phyloP scores from a whole-genome alignment of 176 grass and related monocot genomes.

The Echinochloa phyllopogon region DNA sequence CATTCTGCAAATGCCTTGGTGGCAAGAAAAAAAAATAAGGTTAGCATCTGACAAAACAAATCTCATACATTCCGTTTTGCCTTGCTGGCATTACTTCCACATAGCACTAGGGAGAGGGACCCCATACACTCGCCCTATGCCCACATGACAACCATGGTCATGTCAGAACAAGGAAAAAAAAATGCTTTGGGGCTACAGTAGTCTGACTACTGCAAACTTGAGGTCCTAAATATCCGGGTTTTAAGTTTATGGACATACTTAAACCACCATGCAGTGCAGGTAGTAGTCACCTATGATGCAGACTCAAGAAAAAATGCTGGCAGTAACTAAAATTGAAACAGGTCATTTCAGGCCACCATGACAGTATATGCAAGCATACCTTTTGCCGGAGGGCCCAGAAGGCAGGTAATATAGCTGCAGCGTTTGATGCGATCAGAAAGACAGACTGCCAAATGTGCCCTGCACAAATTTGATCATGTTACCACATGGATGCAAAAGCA shows the following conservation, averaged over 20 bases:
- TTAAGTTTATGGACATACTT: background rate
- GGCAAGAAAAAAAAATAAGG: constrained; percentile 20
- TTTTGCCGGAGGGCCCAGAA: constrained; percentile 87
- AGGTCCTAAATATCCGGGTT: background rate
- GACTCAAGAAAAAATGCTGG: background rate
- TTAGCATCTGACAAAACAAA: constrained; percentile 40
- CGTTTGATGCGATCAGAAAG: constrained; percentile 95
- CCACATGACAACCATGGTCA: background rate
- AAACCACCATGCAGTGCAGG: background rate
- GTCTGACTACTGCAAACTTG: constrained; percentile 3
- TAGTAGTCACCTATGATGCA: background rate
- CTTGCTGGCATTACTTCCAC: background rate
- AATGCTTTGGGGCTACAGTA: background rate
- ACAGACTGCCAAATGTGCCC: constrained; percentile 95
- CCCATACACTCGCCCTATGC: background rate
- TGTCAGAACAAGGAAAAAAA: background rate
- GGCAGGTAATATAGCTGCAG: constrained; percentile 86
- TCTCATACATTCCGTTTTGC: background rate
- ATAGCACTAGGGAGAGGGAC: background rate
- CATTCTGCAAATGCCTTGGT: constrained; percentile 92
- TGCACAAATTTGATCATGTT: constrained; percentile 47
- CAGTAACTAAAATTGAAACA: background rate
- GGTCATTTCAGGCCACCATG: background rate
- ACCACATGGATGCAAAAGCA: constrained; percentile 36
- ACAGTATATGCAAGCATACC: constrained; percentile 53